Conservation (phyloP, 2,329 filamentous ascomycete genomes). For the Verticillium klebahnii region DNA sequence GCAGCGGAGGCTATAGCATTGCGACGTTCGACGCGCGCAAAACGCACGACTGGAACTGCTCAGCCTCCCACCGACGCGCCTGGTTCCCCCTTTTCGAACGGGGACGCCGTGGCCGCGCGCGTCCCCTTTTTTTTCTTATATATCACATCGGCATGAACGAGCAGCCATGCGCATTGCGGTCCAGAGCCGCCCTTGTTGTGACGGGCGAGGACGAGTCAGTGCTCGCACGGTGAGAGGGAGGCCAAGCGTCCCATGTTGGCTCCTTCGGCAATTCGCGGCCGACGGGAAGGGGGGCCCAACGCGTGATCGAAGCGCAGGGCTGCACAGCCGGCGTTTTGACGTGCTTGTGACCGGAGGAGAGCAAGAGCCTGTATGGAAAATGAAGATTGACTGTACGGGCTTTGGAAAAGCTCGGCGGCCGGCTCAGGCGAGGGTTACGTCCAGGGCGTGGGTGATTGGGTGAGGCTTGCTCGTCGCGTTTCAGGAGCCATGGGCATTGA, state of each 20-base stretch:
- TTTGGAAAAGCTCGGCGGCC: not conserved
- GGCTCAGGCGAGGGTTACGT: not conserved
- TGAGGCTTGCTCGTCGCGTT: not conserved
- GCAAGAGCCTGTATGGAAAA: not conserved
- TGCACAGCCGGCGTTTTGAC: not conserved
- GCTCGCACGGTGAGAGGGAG: not conserved
- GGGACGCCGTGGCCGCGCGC: not conserved
- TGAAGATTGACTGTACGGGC: not conserved
- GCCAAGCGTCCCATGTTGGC: not conserved
- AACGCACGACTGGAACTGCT: not conserved
- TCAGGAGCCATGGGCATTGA: not conserved
- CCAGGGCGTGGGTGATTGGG: not conserved
- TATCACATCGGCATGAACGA: not conserved
- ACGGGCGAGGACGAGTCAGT: not conserved
- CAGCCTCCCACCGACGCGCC: not conserved
- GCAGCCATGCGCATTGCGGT: not conserved
- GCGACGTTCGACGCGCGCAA: not conserved
- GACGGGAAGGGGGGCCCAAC: not conserved
- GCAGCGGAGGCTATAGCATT: not conserved
- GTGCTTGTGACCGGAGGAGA: not conserved
- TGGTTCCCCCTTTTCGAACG: not conserved
- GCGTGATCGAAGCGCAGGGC: not conserved
- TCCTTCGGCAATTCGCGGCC: not conserved
- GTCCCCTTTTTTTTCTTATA: not conserved
- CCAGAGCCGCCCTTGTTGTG: not conserved